Conservation (phyloP, 1,284 basidiomycete genomes). For the Apiotrichum domesticum region DNA sequence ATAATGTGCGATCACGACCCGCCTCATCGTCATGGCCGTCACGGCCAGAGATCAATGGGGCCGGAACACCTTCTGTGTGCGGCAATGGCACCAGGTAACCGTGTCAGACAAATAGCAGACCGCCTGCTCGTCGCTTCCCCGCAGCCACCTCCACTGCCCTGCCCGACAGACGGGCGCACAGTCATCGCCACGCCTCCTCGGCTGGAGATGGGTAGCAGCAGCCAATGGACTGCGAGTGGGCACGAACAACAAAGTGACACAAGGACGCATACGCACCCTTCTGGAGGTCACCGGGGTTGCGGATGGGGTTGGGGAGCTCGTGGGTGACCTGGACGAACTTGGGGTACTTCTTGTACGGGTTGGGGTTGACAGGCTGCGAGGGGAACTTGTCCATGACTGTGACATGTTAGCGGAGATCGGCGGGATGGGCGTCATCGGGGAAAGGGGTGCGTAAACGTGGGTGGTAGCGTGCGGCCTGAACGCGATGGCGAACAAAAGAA, state of each 20-base stretch:
- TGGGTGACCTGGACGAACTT: conserved; percentile 38
- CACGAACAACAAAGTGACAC: no score
- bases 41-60: not conserved
- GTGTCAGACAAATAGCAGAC: not conserved
- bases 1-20: not conserved
- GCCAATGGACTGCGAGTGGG: not conserved
- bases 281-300: conserved; percentile 41
- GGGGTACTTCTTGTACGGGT: conserved; percentile 45
- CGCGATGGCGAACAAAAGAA: no score
- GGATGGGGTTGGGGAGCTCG: conserved; percentile 38
- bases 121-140: not conserved
- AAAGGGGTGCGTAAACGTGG: no score
- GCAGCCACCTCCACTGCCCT: no score
- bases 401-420: not conserved
- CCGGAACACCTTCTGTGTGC: not conserved
- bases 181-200: not conserved
- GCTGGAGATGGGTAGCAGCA: not conserved
- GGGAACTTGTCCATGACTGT: conserved; percentile 27
- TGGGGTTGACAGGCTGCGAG: conserved; percentile 32
- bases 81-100: not conserved
- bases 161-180: no score
- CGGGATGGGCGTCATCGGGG: no score
- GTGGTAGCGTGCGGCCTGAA: not conserved
- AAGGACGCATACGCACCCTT: conserved; percentile 29
- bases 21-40: not conserved